Percentiles rank a stretch among this genome's conserved stretches.
Conservation (phyloP, 306 rosid genomes). For the Hippophae tibetana region DNA sequence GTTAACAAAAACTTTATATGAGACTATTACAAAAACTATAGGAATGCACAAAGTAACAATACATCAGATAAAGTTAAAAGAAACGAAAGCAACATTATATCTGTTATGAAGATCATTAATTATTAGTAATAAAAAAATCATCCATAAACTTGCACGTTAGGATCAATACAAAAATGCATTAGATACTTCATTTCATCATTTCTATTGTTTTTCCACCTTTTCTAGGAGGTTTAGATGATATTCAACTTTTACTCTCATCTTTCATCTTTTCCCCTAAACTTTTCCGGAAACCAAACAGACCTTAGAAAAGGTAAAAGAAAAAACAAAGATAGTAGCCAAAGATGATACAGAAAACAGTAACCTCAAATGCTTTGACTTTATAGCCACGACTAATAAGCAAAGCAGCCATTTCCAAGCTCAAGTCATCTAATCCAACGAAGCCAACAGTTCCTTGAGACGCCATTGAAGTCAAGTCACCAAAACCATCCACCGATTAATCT, state of each 20-base stretch:
- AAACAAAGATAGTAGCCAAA: not conserved
- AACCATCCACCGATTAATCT: too few species aligned
- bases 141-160: too few species aligned
- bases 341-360: not conserved
- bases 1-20: not conserved
- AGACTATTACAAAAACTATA: not conserved
- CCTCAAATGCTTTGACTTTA: constrained; percentile 57
- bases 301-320: not conserved
- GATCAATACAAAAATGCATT: too few species aligned
- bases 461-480: constrained; percentile 23
- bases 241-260: not conserved
- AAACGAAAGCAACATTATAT: too few species aligned
- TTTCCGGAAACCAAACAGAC: constrained; percentile 1
- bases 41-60: too few species aligned
- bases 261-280: not conserved
- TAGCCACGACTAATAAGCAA: constrained; percentile 44
- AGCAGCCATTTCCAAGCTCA: constrained; percentile 42
- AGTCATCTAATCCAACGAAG: constrained; percentile 48
- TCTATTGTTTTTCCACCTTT: too few species aligned
- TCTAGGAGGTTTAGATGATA: too few species aligned
- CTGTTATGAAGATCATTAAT: too few species aligned
- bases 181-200: too few species aligned
- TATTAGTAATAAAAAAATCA: too few species aligned
- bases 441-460: constrained; percentile 36
- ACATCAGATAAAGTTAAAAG: too few species aligned